Percentiles rank a stretch among this genome's conserved stretches.
These are phyloP conservation scores for Colletotrichum cereale DNA, from an alignment of 2,329 filamentous ascomycete genomes.

Conservation along the genomic window DNA sequence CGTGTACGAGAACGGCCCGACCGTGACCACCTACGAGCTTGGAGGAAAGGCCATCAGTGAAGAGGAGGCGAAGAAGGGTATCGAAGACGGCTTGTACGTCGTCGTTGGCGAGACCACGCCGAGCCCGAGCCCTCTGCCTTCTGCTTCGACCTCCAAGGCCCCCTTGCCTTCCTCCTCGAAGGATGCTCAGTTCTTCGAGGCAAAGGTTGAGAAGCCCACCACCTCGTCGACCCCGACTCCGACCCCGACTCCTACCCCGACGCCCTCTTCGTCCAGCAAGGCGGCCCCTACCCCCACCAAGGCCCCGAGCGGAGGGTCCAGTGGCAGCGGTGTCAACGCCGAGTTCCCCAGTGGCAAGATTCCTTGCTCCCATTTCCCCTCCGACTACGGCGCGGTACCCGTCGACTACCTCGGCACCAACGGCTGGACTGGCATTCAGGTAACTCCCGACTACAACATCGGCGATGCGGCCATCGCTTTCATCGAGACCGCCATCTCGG, in stretches of 20 bases:
- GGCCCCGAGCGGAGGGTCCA: conserved; percentile 44
- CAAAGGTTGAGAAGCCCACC: conserved; percentile 50
- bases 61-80: conserved; percentile 76
- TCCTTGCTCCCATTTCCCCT: conserved; percentile 80
- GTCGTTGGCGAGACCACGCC: conserved; percentile 71
- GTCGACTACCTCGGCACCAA: conserved; percentile 76
- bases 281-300: conserved; percentile 45
- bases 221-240: conserved; percentile 49
- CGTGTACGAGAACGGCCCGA: conserved; percentile 70
- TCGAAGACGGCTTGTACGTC: conserved; percentile 78
- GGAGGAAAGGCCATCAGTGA: conserved; percentile 72
- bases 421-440: conserved; percentile 87
- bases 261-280: conserved; percentile 42
- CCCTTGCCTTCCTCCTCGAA: conserved; percentile 49
- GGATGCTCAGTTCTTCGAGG: conserved; percentile 66
- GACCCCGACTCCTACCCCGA: conserved; percentile 41
- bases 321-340: conserved; percentile 67
- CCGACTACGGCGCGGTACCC: conserved; percentile 81
- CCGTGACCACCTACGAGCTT: conserved; percentile 78
- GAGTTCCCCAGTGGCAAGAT: conserved; percentile 83
- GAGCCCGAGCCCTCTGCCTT: conserved; percentile 61
- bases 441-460: conserved; percentile 63
- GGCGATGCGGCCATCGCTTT: conserved; percentile 68
- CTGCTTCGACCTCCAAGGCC: conserved; percentile 52
- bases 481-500: conserved; percentile 74